A percentile compares a stretch with the other conserved stretches of the same genome.
These are phyloP conservation scores for Sclerospora graminicola DNA, from an alignment of 352 stramenopile species.

Conservation along the genomic window DNA sequence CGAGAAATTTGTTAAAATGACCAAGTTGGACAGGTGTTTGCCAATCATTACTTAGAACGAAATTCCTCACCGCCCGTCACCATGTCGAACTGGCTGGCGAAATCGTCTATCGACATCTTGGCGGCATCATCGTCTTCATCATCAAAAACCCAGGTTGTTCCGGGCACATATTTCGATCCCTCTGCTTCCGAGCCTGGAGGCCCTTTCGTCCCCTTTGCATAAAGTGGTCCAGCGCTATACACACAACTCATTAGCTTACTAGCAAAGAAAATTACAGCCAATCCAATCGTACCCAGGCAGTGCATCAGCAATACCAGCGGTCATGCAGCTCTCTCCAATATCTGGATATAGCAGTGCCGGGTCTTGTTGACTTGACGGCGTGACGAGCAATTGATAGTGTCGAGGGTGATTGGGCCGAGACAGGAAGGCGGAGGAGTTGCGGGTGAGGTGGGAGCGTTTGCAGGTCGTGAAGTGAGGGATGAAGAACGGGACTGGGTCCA, in stretches of 20 bases:
- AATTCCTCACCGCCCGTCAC: slow-evolving; percentile 81
- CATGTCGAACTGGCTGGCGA: slow-evolving; percentile 82
- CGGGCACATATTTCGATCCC: slow-evolving; percentile 75
- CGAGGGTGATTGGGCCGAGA: too few species aligned
- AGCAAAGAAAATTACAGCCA: neutral
- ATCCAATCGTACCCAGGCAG: slow-evolving; percentile 50
- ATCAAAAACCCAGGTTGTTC: slow-evolving; percentile 86
- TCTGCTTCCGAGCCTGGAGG: slow-evolving; percentile 49
- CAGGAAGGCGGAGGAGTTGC: too few species aligned
- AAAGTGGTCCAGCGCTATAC: slow-evolving; percentile 62
- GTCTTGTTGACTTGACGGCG: too few species aligned
- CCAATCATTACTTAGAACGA: slow-evolving; percentile 52
- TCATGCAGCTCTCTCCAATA: slow-evolving; percentile 85
- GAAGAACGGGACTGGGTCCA: too few species aligned
- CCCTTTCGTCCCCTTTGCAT: slow-evolving; percentile 71
- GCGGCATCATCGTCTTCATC: slow-evolving; percentile 63
- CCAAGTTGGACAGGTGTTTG: slow-evolving; percentile 6
- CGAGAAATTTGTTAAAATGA: slow-evolving; percentile 9
- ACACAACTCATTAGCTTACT: neutral
- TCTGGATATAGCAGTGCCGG: too few species aligned
- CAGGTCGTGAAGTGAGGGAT: too few species aligned
- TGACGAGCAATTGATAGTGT: too few species aligned
- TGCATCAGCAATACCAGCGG: slow-evolving; percentile 63
- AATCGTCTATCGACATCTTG: slow-evolving; percentile 84
- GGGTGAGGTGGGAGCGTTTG: too few species aligned